Conservation (phyloP, 345 rosid genomes). For the Cardiospermum halicacabum region DNA sequence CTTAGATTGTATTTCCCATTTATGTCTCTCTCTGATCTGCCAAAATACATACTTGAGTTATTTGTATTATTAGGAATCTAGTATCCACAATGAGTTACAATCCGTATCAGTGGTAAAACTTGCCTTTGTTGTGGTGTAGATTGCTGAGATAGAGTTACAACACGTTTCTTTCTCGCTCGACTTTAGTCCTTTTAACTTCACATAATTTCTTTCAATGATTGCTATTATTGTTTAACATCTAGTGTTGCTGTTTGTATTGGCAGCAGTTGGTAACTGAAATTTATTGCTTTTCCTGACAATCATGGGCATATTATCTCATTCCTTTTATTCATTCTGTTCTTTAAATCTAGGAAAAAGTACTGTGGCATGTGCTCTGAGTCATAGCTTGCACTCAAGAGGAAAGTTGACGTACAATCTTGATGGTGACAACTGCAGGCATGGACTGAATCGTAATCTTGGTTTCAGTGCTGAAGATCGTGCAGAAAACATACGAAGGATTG, state of each 20-base stretch:
- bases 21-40: background rate
- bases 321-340: background rate
- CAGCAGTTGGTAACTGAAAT: background rate
- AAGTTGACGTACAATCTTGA: constrained; percentile 72
- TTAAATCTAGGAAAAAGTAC: constrained; percentile 65
- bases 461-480: constrained; percentile 67
- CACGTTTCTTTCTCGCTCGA: background rate
- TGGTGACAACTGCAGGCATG: constrained; percentile 81
- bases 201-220: background rate
- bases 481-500: constrained; percentile 73
- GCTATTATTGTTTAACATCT: background rate
- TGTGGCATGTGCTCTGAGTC: constrained; percentile 67
- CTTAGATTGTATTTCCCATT: background rate
- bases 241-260: background rate
- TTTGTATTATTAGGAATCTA: background rate
- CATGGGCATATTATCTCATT: background rate
- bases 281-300: background rate
- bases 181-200: background rate
- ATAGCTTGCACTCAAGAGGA: constrained; percentile 51
- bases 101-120: background rate
- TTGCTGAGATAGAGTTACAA: background rate
- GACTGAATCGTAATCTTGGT: constrained; percentile 64
- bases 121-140: background rate
- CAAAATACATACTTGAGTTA: background rate
- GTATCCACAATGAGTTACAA: background rate